phyloP scores from a whole-genome alignment of 2,329 filamentous ascomycete species.

The Didymella lethalis region DNA sequence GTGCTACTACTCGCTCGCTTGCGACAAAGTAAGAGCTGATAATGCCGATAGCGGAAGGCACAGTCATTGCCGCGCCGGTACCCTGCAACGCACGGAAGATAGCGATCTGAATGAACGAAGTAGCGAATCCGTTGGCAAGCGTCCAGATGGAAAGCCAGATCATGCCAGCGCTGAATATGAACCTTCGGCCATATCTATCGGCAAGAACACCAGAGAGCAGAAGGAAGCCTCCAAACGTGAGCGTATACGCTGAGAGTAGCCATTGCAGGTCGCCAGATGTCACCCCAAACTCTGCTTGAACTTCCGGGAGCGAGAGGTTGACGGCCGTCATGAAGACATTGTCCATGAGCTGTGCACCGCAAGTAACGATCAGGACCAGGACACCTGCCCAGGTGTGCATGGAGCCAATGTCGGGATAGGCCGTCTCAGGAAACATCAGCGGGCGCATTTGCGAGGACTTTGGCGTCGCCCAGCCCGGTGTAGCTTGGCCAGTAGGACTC shows the following conservation, averaged over 20 bases:
- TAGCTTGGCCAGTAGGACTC: slow-evolving; percentile 9
- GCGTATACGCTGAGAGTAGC: slow-evolving; percentile 16
- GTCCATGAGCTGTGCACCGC: slow-evolving; percentile 19
- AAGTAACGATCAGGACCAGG: slow-evolving; percentile 10
- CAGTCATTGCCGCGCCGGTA: not conserved
- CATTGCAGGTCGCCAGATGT: slow-evolving; percentile 16
- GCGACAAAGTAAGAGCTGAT: not conserved
- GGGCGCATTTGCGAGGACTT: slow-evolving; percentile 18
- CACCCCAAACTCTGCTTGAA: slow-evolving; percentile 16
- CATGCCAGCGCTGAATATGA: not conserved
- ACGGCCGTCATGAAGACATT: slow-evolving; percentile 20
- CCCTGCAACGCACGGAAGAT: not conserved
- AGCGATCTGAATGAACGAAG: not conserved
- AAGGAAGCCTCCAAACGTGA: not conserved
- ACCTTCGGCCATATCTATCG: not conserved
- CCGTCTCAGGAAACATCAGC: slow-evolving; percentile 17
- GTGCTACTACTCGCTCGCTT: not conserved
- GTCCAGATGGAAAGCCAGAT: not conserved
- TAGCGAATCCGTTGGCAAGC: not conserved
- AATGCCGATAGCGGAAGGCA: not conserved
- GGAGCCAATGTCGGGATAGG: slow-evolving; percentile 17
- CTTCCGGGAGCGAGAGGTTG: slow-evolving; percentile 18
- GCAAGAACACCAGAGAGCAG: not conserved
- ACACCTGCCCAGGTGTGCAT: slow-evolving; percentile 18
- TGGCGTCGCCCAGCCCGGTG: slow-evolving; percentile 19